Base-by-base conservation (phyloP, 352 stramenopile genomes). In the Phytophthora citricola region DNA sequence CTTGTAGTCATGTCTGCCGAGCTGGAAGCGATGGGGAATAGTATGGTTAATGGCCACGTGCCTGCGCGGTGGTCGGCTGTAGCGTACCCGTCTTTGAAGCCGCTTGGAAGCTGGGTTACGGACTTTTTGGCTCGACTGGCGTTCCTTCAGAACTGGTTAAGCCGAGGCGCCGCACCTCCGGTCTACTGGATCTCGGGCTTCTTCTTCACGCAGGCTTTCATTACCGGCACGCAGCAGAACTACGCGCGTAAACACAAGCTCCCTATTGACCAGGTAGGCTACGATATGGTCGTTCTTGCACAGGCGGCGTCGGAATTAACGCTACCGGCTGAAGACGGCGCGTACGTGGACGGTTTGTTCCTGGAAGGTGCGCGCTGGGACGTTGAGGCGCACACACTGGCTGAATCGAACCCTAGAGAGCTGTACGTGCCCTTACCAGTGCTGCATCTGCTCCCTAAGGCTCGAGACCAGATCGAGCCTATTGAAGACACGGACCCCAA, bases 121-220 rank as follows among this genome's bases (percentile, higher is more conserved):
- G 93, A 98, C 61, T 93, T 98, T 41, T 49, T 98, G 5, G 79
- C 85, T 3, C 80, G 93, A 3, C 65, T 98, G 27, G 59, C 86
- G 5, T 95, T 94, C 60, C 58, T 97, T 5, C 79, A 92, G 49
- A 63, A 81, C 40, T 98, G 93, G 93, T 74, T 97, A 52, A 83
- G 89, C 29, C 78, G 80, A 5, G 79, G 88, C 12, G 57, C 72
- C 12, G 79, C 92, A 1, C 94, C 94, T 0, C 77, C 81, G 0
- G 89, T 97, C 41, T 98, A 93, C 59, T 98, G 94, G 94, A 92
- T 98, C 51, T 97, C 86, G 14, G 94, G 93, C 0, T 98, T 98
- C 76, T 98, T 97, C 74, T 98, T 98, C 77, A 97, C 93, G 17
- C 93, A 98, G 66, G 92, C 92, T 0, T 98, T 98, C 58, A 97